Percentiles rank a stretch among this genome's conserved stretches.
Evolutionary conservation across 345 rosid species (phyloP).

Genomic region (Reutealis trisperma): DNA sequence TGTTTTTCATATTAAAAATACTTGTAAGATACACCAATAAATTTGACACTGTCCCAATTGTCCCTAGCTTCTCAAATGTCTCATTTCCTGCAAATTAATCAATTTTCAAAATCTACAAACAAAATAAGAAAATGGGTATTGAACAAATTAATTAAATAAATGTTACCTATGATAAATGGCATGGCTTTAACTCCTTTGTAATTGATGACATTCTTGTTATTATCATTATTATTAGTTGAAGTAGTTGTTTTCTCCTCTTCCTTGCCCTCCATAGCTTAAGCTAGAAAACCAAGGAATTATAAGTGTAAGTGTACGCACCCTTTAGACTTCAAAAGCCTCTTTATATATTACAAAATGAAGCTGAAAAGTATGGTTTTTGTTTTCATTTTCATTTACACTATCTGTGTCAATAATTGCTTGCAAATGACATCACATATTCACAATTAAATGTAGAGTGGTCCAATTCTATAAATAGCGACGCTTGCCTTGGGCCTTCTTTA

Average conservation of each 20-base stretch:
- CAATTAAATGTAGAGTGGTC: no score
- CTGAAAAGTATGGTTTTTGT: no score
- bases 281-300: no score
- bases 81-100: slow-evolving; percentile 21
- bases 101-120: background rate
- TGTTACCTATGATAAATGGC: slow-evolving; percentile 20
- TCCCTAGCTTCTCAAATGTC: slow-evolving; percentile 30
- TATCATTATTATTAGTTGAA: background rate
- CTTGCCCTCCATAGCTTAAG: background rate
- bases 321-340: no score
- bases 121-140: background rate
- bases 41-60: slow-evolving; percentile 17
- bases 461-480: no score
- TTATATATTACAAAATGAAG: no score
- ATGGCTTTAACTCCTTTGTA: slow-evolving; percentile 25
- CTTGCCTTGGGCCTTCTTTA: no score
- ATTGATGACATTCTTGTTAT: slow-evolving; percentile 2
- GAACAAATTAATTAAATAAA: no score
- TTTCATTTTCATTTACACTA: no score
- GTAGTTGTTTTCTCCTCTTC: background rate
- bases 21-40: slow-evolving; percentile 19
- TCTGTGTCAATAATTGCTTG: no score
- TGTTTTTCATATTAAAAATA: slow-evolving; percentile 26
- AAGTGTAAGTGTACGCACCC: no score
- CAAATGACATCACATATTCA: no score